phyloP scores from a whole-genome alignment of 768 basidiomycete genomes.

The Collybiopsis confluens region DNA sequence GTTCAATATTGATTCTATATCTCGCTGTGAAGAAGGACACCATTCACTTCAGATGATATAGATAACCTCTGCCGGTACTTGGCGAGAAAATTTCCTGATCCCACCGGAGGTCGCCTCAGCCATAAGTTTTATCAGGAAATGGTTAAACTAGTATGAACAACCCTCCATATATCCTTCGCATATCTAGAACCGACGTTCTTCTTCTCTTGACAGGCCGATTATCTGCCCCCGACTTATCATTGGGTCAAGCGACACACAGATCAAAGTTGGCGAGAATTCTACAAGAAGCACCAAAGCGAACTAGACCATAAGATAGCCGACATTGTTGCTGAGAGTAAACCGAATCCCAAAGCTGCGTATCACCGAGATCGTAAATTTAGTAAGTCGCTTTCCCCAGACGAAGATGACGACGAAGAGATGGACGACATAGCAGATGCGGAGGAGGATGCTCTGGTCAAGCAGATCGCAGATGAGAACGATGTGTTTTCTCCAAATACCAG shows the following conservation, averaged over 20 bases:
- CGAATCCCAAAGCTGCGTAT: conserved; percentile 22
- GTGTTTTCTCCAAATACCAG: not conserved
- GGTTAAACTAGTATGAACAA: conserved; percentile 22
- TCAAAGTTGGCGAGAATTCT: conserved; percentile 45
- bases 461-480: too few relatives aligned
- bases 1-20: not conserved
- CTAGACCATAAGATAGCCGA: conserved; percentile 33
- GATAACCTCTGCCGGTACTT: conserved; percentile 31
- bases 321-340: conserved; percentile 15
- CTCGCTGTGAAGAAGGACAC: conserved; percentile 13
- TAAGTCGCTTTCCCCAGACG: too few relatives aligned
- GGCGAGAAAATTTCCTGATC: conserved; percentile 30
- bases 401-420: not conserved
- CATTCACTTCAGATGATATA: conserved; percentile 37
- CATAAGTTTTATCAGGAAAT: conserved; percentile 29
- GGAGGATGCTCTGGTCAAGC: not conserved
- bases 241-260: conserved; percentile 42
- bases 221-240: conserved; percentile 16
- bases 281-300: conserved; percentile 31
- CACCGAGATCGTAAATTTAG: conserved; percentile 21
- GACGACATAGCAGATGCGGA: not conserved
- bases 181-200: too few relatives aligned
- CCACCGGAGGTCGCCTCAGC: conserved; percentile 37
- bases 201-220: not conserved
- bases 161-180: not conserved